Evolutionary conservation across 441 rosid genomes (phyloP), one percentile per base, ranked within the genome.

Genomic region (Gossypium davidsonii): DNA sequence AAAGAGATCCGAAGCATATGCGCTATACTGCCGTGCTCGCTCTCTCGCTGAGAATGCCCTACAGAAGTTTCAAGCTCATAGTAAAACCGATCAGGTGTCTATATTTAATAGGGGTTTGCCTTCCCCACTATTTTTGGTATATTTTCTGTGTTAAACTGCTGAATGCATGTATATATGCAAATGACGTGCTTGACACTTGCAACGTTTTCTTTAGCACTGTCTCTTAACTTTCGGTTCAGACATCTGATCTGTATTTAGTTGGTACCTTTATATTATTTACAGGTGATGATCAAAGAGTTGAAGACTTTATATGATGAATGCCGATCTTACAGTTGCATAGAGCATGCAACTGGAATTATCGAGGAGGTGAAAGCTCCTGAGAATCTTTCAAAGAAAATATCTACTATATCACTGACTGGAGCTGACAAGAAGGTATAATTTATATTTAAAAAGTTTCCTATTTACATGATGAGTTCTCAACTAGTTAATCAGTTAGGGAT

Each of bases 301-400:
- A 88, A 84, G 85, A 74, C 81, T 12, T 73, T 96, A 71, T 75
- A 72, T 77, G 83, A 79, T 5, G 97, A 88, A 76, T 84, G 97
- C 85, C 86, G 97, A 88, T 86, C 96, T 76, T 89, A 83, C 71
- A 81, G 90, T 83, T 96, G 97, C 84, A 87, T 90, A 65, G 99
- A 96, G 81, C 99, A 96, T 80, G 98, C 99, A 4, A 76, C 79
- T 0, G 96, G 95, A 63, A 86, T 93, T 69, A 82, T 91, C 69
- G 97, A 91, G 84, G 91, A 78, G 70, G 89, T 82, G 83, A 90
- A 84, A 84, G 97, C 85, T 63, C 92, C 94, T 0, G 96, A 89
- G 77, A 89, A 85, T 71, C 88, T 93, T 39, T 90, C 97, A 2
- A 86, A 86, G 74, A 85, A 84, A 81, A 83, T 96, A 55, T 90